These are phyloP conservation scores for Inonotus hispidus DNA, from an alignment of 1,284 basidiomycete genomes.

Conservation along the genomic window DNA sequence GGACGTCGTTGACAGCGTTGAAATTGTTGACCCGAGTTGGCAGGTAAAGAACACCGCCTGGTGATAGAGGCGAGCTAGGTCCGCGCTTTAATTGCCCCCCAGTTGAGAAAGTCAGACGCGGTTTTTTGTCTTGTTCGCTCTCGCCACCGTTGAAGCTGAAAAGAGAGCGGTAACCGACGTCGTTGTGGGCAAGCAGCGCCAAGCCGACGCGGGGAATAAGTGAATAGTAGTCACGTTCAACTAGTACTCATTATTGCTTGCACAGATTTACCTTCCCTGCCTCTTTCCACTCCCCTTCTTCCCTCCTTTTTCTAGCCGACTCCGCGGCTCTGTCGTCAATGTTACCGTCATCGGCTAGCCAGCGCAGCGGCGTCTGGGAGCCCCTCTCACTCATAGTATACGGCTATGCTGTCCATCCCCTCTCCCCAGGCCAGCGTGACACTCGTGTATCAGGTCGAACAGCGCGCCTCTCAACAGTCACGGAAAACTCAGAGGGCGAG, in stretches of 20 bases:
- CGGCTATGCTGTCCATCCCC: conserved; percentile 77
- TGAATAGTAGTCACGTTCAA: background rate
- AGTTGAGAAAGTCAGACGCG: background rate
- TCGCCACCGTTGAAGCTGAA: background rate
- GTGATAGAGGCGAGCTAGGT: background rate
- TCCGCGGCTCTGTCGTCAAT: background rate
- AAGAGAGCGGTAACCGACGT: background rate
- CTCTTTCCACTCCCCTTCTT: background rate
- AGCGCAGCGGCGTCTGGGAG: conserved; percentile 58
- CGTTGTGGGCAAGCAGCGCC: background rate
- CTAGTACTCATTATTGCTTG: background rate
- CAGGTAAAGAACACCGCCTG: background rate
- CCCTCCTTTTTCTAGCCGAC: background rate
- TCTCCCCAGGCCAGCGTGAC: conserved; percentile 67
- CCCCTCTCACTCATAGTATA: conserved; percentile 77
- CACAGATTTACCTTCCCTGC: background rate
- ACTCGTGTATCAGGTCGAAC: conserved; percentile 58
- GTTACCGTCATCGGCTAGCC: conserved; percentile 18
- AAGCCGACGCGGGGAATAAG: background rate
- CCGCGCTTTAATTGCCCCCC: background rate
- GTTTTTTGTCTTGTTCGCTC: background rate
- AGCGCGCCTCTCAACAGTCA: conserved; percentile 57
- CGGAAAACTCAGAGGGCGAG: conserved; percentile 65
- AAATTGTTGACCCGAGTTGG: background rate
- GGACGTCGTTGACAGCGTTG: background rate